Evolutionary conservation across 2,329 filamentous ascomycete genomes (phyloP), one percentile per base, ranked within the genome.

Genomic region (Pleomassaria siparia): DNA sequence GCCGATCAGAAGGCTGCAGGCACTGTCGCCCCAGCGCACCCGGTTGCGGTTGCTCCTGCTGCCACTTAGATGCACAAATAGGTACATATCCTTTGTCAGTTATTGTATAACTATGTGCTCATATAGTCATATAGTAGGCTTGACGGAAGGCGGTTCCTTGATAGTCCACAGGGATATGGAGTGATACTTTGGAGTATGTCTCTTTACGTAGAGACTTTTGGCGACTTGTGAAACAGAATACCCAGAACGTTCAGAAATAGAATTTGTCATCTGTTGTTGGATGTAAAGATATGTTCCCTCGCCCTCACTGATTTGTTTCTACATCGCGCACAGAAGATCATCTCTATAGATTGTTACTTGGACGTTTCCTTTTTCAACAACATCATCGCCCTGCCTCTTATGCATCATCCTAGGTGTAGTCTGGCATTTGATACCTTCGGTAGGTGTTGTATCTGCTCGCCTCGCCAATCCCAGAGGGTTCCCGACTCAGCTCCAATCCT

Each of bases 401-500:
- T 16, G 7, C 15, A 16, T 35, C 12, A 35, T 6, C 32, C 32
- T 13, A 35, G 32, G 7, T 35, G 32, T 18, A 35, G n/a, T 37
- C n/a, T 22, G 35, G 20, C 10, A 8, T 37, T 20, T 12, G n/a
- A 36, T 3, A 37, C 29, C 29, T 44, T 44, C 3, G 22, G 39
- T 16, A 21, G 26, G n/a, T 33, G 40, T 37, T 44, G 37, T 16
- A 40, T 40, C 25, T 26, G 25, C 16, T 59, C 54, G 22, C 54
- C 56, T n/a, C 54, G 47, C 48, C 52, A 56, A 25, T 45, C 42
- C 61, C 61, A 63, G 21, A 64, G 39, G 4, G 56, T 71, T n/a
- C 74, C 76, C 30, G 67, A 61, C 48, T 77, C 51, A 4, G 74
- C 72, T 18, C 66, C 69, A 10, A 65, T 62, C 51, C 62, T 73